Base-by-base conservation (phyloP, 179 eudicot genomes). In the Vitellaria paradoxa region DNA sequence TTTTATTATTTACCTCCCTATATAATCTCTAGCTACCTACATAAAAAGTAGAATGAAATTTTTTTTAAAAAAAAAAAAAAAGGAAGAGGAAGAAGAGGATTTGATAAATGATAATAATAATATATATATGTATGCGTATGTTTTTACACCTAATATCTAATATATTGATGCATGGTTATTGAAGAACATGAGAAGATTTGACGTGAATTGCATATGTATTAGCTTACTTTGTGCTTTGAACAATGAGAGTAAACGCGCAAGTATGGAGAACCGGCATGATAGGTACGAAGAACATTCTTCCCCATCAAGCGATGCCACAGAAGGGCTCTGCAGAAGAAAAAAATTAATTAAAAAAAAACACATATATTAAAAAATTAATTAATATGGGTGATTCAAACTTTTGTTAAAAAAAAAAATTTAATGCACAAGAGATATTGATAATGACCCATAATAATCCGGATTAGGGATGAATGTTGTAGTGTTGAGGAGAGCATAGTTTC, bases 221-320 rank as follows among this genome's bases (percentile, higher is more conserved):
- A 2, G 12, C 84, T 83, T 79, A 87, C 91, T 4, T 47, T 50
- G 4, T 73, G 46, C 78, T 84, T 88, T 15, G 88, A 80, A 68
- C 94, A 91, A 81, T 91, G 92, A 2, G 89, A 30, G 68, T 89
- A 91, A 7, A 82, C 79, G 2, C 89, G 88, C 14, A 89, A 68
- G 40, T 80, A 81, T 5, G 86, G 85, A 4, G 92, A 82, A 24
- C 75, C 81, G n/a, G 68, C 24, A 8, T 86, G 86, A 21, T 53
- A 62, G 17, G 78, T 81, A 13, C 73, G 56, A 12, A 89, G 92
- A 7, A 91, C 91, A 0, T 17, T 79, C 46, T 21, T 82, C 9
- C 90, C 95, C 92, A 91, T 91, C 56, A 91, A 72, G 4, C 89
- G 88, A 74, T 91, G 90, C 88, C 89, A 91, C 21, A 91, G 30